Percentiles rank a stretch among this genome's conserved stretches.
phyloP scores from a whole-genome alignment of 176 grass and related monocot species.

The Carex littledalei region DNA sequence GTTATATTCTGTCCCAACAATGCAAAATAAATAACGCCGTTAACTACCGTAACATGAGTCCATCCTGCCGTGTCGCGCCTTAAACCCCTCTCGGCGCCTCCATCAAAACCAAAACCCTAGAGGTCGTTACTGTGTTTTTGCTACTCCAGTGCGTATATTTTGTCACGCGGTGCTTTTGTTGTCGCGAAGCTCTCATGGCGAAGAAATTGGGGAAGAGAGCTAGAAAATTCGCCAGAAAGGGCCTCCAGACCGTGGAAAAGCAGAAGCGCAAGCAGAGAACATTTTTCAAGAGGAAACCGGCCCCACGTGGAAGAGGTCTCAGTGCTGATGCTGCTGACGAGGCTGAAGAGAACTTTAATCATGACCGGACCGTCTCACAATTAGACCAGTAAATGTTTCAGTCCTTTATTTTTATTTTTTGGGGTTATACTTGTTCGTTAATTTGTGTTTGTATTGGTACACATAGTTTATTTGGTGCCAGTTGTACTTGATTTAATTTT shows the following conservation, averaged over 20 bases:
- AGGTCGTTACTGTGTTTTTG: neutral
- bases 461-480: neutral
- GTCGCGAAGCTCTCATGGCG: constrained; percentile 36
- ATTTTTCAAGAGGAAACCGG: constrained; percentile 44
- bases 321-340: neutral
- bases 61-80: neutral
- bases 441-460: neutral
- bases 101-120: neutral
- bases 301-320: constrained; percentile 38
- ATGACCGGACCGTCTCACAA: neutral
- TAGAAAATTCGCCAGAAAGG: constrained; percentile 86
- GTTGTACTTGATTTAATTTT: neutral
- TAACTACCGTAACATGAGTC: too few species aligned
- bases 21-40: too few species aligned
- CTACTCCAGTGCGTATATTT: neutral
- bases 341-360: neutral
- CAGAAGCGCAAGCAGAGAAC: constrained; percentile 65
- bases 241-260: constrained; percentile 67
- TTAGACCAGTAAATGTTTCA: neutral
- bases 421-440: neutral
- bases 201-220: constrained; percentile 96
- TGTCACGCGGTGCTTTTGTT: neutral
- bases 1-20: too few species aligned
- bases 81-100: neutral
- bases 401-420: neutral